These are phyloP conservation scores for Saccharomycopsis sp. DNA, from an alignment of 805 yeast genomes.

Conservation along the genomic window DNA sequence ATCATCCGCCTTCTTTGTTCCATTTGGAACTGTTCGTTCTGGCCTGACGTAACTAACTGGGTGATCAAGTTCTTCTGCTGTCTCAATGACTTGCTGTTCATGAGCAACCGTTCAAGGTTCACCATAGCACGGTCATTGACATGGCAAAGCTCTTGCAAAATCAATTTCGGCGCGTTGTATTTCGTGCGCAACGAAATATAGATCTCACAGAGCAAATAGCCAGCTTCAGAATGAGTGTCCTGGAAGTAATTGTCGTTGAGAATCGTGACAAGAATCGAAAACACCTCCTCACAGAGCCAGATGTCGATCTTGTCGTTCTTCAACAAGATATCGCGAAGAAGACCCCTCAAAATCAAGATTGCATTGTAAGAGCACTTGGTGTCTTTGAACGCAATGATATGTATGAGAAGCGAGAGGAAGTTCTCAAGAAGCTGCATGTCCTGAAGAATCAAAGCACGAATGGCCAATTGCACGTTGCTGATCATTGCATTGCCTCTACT, in stretches of 20 bases:
- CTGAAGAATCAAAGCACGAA: conserved; percentile 59
- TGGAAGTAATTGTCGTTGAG: conserved; percentile 68
- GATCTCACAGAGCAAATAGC: conserved; percentile 76
- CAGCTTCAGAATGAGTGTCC: conserved; percentile 88
- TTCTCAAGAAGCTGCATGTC: conserved; percentile 69
- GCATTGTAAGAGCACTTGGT: conserved; percentile 91
- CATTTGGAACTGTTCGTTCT: conserved; percentile 18
- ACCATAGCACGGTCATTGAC: conserved; percentile 13
- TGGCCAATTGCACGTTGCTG: conserved; percentile 55
- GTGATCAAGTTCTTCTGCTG: conserved; percentile 17
- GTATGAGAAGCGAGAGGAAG: conserved; percentile 65
- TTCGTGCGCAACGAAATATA: conserved; percentile 68
- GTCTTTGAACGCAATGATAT: conserved; percentile 76
- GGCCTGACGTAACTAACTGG: conserved; percentile 15
- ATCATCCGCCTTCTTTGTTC: conserved; percentile 18
- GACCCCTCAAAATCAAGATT: conserved; percentile 68
- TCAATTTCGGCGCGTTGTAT: conserved; percentile 28
- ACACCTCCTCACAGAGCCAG: conserved; percentile 44
- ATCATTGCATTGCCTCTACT: conserved; percentile 34
- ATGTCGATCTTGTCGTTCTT: conserved; percentile 72
- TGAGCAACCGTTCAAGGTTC: conserved; percentile 16
- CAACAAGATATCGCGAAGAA: conserved; percentile 61
- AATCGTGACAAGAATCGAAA: conserved; percentile 47
- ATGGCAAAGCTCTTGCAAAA: conserved; percentile 9
- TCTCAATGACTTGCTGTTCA: conserved; percentile 10